Base-by-base conservation (phyloP, 2,329 filamentous ascomycete species). In the Conoideocrella luteorostrata region DNA sequence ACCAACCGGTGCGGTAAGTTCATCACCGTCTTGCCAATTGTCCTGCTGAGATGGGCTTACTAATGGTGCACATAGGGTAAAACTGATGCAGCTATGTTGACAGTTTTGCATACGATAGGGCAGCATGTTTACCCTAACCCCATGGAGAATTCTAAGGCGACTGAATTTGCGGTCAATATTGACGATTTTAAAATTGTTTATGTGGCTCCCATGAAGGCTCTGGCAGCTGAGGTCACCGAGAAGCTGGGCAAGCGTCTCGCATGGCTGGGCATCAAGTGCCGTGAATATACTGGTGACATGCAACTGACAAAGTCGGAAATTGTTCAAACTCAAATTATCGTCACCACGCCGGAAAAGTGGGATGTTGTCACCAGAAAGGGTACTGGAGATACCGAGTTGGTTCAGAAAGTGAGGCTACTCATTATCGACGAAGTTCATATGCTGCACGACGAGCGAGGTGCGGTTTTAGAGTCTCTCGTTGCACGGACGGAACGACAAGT, bases 351-450 rank as follows among this genome's bases (percentile, higher is more conserved):
- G 28, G 93, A 98, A 67, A 98, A 98, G 66, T 98, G 94, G 94
- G 93, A 98, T 62, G 93, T 98, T 1, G 88, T 98, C 5, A 98
- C 93, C 3, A 78, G 93, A 48, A 98, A 97, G 66, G 94, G 91
- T 45, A 97, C 90, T 1, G 93, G 94, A 13, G 93, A 98, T 60
- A 97, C 93, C 0, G 93, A 97, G 60, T 77, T 98, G 3, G 94
- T 98, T 12, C 93, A 98, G 57, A 98, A 98, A 62, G 93, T 98
- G 20, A 82, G 91, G 10, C 73, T 98, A 2, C 76, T 98, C 47
- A 97, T 98, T 56, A 97, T 98, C 50, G 93, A 98, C 63, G 93
- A 98, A 68, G 93, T 98, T 1, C 93, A 98, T 60, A 98, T 98
- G 94, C 82, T 98, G 56, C 94, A 98, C 57, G 93, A 98, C 61